phyloP scores from a whole-genome alignment of 345 rosid species.

The Anacardium occidentale region DNA sequence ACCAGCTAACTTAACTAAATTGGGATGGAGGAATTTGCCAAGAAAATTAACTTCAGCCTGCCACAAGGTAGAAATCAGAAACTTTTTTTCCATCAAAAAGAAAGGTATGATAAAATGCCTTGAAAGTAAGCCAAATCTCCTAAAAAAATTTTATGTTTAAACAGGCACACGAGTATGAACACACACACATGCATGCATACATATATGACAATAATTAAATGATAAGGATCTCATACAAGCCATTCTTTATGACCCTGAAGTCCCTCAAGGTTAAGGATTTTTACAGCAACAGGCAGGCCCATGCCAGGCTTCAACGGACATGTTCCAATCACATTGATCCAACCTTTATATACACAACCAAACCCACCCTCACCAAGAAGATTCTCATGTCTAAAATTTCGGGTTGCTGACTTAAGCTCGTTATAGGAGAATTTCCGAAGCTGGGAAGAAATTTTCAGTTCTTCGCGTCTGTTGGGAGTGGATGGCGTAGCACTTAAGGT shows the following conservation, averaged over 20 bases:
- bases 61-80: neutral
- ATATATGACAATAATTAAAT: neutral
- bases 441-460: conserved; percentile 36
- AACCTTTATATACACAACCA: conserved; percentile 55
- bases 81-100: conserved; percentile 5
- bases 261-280: conserved; percentile 51
- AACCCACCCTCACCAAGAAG: conserved; percentile 52
- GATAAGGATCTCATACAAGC: conserved; percentile 42
- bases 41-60: conserved; percentile 65
- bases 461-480: conserved; percentile 31
- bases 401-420: conserved; percentile 38
- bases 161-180: too few relatives aligned
- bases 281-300: conserved; percentile 49
- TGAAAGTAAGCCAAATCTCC: conserved; percentile 4
- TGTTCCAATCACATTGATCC: conserved; percentile 43
- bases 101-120: neutral
- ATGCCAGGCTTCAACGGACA: conserved; percentile 39
- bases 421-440: conserved; percentile 39
- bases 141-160: neutral
- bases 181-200: too few relatives aligned
- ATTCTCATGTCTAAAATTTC: conserved; percentile 38
- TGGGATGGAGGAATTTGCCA: conserved; percentile 54
- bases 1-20: conserved; percentile 43
- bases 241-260: conserved; percentile 65
- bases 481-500: conserved; percentile 29